Conservation (phyloP, 345 rosid genomes). For the Gossypium ekmanianum region DNA sequence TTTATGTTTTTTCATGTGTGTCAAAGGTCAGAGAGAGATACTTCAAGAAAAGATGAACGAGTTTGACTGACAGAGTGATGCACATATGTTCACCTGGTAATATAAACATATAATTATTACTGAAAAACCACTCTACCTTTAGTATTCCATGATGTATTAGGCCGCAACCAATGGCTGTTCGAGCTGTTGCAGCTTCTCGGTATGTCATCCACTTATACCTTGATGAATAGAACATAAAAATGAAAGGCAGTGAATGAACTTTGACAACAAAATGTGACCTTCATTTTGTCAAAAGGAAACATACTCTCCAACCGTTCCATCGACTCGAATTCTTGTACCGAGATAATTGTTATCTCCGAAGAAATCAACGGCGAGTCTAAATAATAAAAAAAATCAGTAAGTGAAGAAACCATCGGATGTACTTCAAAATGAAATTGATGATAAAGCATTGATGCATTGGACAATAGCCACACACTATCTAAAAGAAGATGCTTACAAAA, state of each 20-base stretch:
- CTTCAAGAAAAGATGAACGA: not conserved
- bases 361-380: slow-evolving; percentile 66
- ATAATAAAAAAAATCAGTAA: not conserved
- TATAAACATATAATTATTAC: not conserved
- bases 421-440: not conserved
- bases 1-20: not conserved
- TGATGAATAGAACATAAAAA: slow-evolving; percentile 11
- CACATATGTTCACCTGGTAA: not conserved
- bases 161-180: slow-evolving; percentile 82
- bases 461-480: not conserved
- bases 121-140: slow-evolving; percentile 33
- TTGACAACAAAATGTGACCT: slow-evolving; percentile 13
- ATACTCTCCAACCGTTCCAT: slow-evolving; percentile 97
- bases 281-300: slow-evolving; percentile 24
- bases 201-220: slow-evolving; percentile 98
- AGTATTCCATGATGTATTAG: slow-evolving; percentile 65
- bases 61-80: not conserved
- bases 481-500: slow-evolving; percentile 52
- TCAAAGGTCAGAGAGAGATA: not conserved
- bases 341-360: slow-evolving; percentile 80
- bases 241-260: slow-evolving; percentile 11
- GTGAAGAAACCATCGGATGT: slow-evolving; percentile 14
- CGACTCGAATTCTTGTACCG: slow-evolving; percentile 79
- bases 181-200: slow-evolving; percentile 89
- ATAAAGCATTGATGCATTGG: not conserved